phyloP scores from a whole-genome alignment of 805 yeast species.

The Suhomyces vadensis region DNA sequence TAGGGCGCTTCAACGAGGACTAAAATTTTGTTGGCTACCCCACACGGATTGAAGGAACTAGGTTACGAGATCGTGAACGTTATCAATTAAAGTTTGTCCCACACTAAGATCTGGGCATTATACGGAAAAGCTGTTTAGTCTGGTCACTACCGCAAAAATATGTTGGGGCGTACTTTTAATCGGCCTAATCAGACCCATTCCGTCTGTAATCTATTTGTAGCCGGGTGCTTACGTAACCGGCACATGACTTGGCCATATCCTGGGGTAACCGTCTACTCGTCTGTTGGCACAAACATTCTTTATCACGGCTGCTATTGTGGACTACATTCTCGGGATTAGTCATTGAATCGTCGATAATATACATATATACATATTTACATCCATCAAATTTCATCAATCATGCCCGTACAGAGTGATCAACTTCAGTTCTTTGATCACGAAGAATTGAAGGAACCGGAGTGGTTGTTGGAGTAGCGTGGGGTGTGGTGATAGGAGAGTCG shows the following conservation, averaged over 20 bases:
- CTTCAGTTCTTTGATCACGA: neutral
- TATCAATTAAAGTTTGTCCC: no score
- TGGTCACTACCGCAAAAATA: no score
- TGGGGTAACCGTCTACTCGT: neutral
- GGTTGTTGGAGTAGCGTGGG: slow-evolving; percentile 3
- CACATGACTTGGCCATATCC: neutral
- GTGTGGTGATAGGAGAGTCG: slow-evolving; percentile 1
- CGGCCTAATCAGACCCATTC: neutral
- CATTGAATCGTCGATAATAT: slow-evolving; percentile 2
- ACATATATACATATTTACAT: slow-evolving; percentile 1
- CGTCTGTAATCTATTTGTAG: neutral
- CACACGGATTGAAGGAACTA: slow-evolving; percentile 1
- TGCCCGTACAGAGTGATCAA: slow-evolving; percentile 1
- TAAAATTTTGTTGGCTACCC: neutral
- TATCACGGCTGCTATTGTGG: neutral
- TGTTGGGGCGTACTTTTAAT: neutral
- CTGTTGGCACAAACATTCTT: neutral
- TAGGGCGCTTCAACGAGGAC: no score
- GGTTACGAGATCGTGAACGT: no score
- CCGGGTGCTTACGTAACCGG: slow-evolving; percentile 1
- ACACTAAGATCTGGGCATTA: no score
- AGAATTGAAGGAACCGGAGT: neutral
- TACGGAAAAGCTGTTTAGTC: no score
- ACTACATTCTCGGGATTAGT: no score
- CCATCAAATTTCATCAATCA: neutral